Evolutionary conservation across 208 protist genomes (phyloP).

Genomic region (Leptomonas pyrrhocoris): DNA sequence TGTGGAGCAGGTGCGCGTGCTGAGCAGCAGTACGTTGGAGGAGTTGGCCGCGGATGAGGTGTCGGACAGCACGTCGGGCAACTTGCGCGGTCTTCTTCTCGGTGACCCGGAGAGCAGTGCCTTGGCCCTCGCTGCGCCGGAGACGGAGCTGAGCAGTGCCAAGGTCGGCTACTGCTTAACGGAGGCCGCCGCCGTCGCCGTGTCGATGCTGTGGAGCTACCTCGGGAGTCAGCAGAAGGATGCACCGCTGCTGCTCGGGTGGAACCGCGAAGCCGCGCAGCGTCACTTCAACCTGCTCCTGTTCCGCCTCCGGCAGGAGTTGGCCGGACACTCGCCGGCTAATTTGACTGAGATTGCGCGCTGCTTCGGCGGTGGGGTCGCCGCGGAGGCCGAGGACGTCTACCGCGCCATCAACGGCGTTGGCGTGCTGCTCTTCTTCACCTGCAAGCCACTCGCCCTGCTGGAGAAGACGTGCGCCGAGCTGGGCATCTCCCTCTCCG

Average conservation of each 20-base stretch:
- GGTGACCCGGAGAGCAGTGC: neutral
- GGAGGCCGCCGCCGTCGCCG: slow-evolving; percentile 45
- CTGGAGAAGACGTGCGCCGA: slow-evolving; percentile 50
- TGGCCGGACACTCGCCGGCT: slow-evolving; percentile 42
- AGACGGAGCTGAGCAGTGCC: slow-evolving; percentile 34
- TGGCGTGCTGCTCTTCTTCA: slow-evolving; percentile 63
- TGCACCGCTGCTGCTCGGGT: slow-evolving; percentile 29
- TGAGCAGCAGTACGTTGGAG: slow-evolving; percentile 39
- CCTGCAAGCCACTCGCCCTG: slow-evolving; percentile 37
- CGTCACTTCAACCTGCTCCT: slow-evolving; percentile 43
- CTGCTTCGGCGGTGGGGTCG: slow-evolving; percentile 34
- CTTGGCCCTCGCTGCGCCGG: neutral
- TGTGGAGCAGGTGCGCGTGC: slow-evolving; percentile 27
- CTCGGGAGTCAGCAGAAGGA: slow-evolving; percentile 26
- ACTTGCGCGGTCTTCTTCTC: slow-evolving; percentile 21
- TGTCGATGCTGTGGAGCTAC: slow-evolving; percentile 54
- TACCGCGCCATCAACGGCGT: slow-evolving; percentile 60
- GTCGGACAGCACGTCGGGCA: slow-evolving; percentile 22
- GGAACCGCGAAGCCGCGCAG: slow-evolving; percentile 34
- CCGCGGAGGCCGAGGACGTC: slow-evolving; percentile 45
- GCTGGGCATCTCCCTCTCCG: slow-evolving; percentile 56
- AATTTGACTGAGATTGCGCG: slow-evolving; percentile 43
- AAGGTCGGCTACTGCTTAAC: slow-evolving; percentile 45
- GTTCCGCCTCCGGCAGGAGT: slow-evolving; percentile 49
- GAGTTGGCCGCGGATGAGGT: slow-evolving; percentile 28